These are phyloP conservation scores for Pseudogymnoascus pannorum DNA, from an alignment of 2,329 filamentous ascomycete genomes.

Conservation along the genomic window DNA sequence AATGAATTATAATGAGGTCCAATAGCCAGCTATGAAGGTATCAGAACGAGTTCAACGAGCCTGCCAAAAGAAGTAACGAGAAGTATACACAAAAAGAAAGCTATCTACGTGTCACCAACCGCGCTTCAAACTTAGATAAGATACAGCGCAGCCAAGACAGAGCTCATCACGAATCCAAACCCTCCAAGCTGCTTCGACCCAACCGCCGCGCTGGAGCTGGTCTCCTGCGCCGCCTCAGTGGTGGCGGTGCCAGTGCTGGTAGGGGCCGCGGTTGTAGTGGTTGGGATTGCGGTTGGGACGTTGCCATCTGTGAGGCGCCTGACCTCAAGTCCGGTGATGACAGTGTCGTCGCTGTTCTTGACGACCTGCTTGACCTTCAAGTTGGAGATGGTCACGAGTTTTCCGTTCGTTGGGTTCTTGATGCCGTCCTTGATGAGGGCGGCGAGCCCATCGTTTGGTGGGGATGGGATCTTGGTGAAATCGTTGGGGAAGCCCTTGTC, in stretches of 20 bases:
- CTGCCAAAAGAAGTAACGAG: background rate
- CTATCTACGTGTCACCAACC: background rate
- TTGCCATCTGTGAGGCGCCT: conserved; percentile 46
- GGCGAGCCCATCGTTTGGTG: conserved; percentile 50
- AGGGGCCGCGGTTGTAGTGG: conserved; percentile 19
- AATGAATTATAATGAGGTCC: background rate
- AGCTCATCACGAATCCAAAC: background rate
- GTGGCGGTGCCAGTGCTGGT: conserved; percentile 6
- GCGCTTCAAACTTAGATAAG: background rate
- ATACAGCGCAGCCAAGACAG: background rate
- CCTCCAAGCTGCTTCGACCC: background rate
- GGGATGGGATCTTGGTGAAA: conserved; percentile 68
- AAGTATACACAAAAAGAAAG: background rate
- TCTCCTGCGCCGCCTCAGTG: background rate
- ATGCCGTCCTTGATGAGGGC: conserved; percentile 73
- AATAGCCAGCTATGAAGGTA: conserved; percentile 3
- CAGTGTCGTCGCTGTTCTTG: conserved; percentile 44
- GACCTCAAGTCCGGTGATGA: conserved; percentile 58
- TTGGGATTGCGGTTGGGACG: conserved; percentile 40
- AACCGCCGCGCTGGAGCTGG: background rate
- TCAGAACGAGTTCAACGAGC: background rate
- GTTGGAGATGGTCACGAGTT: conserved; percentile 51
- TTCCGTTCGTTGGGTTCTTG: conserved; percentile 52
- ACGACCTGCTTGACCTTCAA: conserved; percentile 52
- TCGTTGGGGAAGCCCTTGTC: conserved; percentile 63